phyloP scores from a whole-genome alignment of 192 early-diverging fungal species.

The Umbelopsis isabellina region DNA sequence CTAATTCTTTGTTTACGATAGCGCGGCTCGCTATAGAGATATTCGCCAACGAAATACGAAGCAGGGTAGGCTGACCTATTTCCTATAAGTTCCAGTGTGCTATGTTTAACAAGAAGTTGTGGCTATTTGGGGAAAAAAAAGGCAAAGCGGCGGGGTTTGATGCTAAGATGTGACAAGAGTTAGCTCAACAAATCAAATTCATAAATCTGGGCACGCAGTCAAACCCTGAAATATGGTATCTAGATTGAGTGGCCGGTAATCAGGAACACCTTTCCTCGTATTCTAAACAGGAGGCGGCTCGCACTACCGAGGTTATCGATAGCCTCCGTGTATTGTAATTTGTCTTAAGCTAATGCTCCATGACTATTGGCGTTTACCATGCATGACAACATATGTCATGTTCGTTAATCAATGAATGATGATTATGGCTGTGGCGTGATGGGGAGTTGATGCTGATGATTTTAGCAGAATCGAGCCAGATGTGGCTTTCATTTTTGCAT shows the following conservation, averaged over 20 bases:
- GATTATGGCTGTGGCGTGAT: too few species aligned
- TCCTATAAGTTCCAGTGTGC: neutral
- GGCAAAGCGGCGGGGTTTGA: neutral
- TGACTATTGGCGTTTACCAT: too few species aligned
- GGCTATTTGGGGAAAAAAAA: constrained; percentile 1
- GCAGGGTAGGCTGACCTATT: neutral
- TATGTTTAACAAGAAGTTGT: neutral
- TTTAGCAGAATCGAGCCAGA: too few species aligned
- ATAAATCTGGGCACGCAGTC: neutral
- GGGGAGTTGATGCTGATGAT: too few species aligned
- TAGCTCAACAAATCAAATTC: neutral
- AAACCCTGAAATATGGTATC: neutral
- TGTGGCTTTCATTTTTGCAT: too few species aligned
- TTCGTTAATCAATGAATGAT: too few species aligned
- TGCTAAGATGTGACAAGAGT: neutral
- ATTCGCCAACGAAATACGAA: too few species aligned
- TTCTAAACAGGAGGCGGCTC: neutral
- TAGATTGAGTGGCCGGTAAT: neutral
- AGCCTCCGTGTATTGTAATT: too few species aligned
- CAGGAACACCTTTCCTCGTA: neutral
- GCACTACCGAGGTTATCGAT: neutral
- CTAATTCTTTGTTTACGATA: too few species aligned
- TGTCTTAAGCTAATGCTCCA: too few species aligned
- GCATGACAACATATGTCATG: too few species aligned
- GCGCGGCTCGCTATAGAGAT: neutral